phyloP scores from a whole-genome alignment of 2,329 filamentous ascomycete species.

The Xylaria sp. region DNA sequence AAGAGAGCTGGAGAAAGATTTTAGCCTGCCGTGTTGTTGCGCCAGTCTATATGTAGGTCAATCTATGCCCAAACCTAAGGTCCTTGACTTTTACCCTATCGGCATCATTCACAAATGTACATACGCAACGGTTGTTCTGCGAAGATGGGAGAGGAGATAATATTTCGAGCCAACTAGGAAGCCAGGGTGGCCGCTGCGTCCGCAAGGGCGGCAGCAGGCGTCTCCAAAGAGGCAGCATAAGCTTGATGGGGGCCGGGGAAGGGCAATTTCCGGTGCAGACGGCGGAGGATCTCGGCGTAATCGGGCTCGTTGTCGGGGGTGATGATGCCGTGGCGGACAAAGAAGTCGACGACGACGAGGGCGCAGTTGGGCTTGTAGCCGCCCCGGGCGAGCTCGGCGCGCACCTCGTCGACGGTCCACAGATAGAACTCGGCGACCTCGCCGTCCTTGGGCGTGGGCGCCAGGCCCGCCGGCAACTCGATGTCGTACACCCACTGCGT shows the following conservation, averaged over 20 bases:
- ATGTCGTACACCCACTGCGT: slow-evolving; percentile 92
- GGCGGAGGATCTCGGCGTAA: slow-evolving; percentile 74
- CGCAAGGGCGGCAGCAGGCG: background rate
- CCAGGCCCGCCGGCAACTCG: slow-evolving; percentile 70
- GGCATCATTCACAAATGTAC: slow-evolving; percentile 16
- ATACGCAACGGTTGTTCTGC: background rate
- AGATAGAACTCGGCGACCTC: slow-evolving; percentile 88
- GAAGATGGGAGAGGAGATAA: background rate
- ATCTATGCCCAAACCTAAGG: slow-evolving; percentile 14
- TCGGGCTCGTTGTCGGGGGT: slow-evolving; percentile 79
- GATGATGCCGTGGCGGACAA: slow-evolving; percentile 82
- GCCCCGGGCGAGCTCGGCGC: slow-evolving; percentile 69
- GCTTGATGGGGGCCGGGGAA: slow-evolving; percentile 72
- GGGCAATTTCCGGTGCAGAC: slow-evolving; percentile 78
- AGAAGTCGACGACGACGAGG: slow-evolving; percentile 84
- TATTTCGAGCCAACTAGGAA: slow-evolving; percentile 10
- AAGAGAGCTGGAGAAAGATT: slow-evolving; percentile 5
- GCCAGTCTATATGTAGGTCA: slow-evolving; percentile 22
- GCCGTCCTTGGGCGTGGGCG: slow-evolving; percentile 79
- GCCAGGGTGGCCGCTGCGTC: slow-evolving; percentile 28
- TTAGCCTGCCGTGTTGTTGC: slow-evolving; percentile 16
- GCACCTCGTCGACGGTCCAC: slow-evolving; percentile 77
- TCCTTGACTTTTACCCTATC: slow-evolving; percentile 2
- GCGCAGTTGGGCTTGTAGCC: slow-evolving; percentile 95
- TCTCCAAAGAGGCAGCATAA: slow-evolving; percentile 11